Evolutionary conservation across 225 moss, liverwort and hornwort species (phyloP), one percentile per base, ranked within the genome.

Genomic region (Ulota crispa): DNA sequence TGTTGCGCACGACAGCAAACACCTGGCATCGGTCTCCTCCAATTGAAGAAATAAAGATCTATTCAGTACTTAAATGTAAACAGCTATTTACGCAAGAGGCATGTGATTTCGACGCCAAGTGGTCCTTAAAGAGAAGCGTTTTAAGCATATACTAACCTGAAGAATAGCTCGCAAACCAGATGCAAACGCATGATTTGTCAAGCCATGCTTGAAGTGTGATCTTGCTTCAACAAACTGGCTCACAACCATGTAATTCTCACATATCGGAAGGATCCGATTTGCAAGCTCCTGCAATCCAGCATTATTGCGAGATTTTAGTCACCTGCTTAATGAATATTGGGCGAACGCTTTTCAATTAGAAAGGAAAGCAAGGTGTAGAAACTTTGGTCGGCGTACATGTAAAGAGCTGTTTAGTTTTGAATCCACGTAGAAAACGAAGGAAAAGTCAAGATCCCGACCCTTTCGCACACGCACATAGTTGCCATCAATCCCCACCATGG

Each of bases 401-500:
- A 99, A 82, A 73, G 99, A 96, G 76, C 84, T 86, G 85, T 96
- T 94, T 86, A 99, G 84, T 54, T 85, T 88, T 83, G 89, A 77
- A 55, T 99, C 99, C 83, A 99, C 85, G 55, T 73, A 87, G 81
- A 94, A 92, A 50, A 88, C 78, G 52, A 92, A 83, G 32, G 89
- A 88, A 75, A 85, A 91, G 71, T 93, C 91, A 78, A 91, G 94
- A 68, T 86, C 81, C 76, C 89, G 89, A 56, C 89, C 93, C 89
- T 91, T 89, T 88, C 85, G 93, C n/a, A 96, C 86, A 26, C 89
- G 89, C 66, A 99, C 87, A 71, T 95, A 99, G 68, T 93, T 93
- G 81, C 98, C 96, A 83, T 93, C 94, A 73, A 96, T 92, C 76
- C 96, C 98, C 68, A 93, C 82, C 96, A 96, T 93, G 90, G 94